phyloP scores from a whole-genome alignment of 2,329 filamentous ascomycete genomes.

The Claviceps citrina region DNA sequence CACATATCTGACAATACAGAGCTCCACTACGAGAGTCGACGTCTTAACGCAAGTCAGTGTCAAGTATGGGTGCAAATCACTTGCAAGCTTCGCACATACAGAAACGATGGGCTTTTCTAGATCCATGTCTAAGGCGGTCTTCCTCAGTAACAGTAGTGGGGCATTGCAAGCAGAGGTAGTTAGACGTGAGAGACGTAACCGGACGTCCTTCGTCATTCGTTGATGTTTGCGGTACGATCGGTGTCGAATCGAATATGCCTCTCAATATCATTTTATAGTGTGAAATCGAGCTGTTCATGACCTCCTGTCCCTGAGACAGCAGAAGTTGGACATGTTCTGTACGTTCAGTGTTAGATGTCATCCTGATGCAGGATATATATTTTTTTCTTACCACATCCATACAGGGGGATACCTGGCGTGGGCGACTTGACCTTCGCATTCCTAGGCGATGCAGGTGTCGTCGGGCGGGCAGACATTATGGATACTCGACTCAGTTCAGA shows the following conservation, averaged over 20 bases:
- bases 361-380: neutral
- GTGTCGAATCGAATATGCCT: slow-evolving; percentile 52
- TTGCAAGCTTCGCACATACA: slow-evolving; percentile 35
- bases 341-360: neutral
- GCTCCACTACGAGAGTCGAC: slow-evolving; percentile 63
- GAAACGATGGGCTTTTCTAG: slow-evolving; percentile 55
- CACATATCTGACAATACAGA: slow-evolving; percentile 67
- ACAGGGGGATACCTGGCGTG: slow-evolving; percentile 42
- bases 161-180: slow-evolving; percentile 61
- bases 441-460: slow-evolving; percentile 39
- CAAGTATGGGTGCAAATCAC: neutral
- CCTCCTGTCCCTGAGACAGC: slow-evolving; percentile 43
- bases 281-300: slow-evolving; percentile 51
- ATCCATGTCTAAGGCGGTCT: slow-evolving; percentile 50
- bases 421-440: slow-evolving; percentile 45
- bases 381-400: slow-evolving; percentile 42
- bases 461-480: slow-evolving; percentile 30
- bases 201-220: slow-evolving; percentile 40
- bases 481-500: neutral
- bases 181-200: slow-evolving; percentile 47
- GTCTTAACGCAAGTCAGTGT: slow-evolving; percentile 32
- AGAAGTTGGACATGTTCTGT: slow-evolving; percentile 59
- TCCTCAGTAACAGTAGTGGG: slow-evolving; percentile 51
- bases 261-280: slow-evolving; percentile 60
- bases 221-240: slow-evolving; percentile 49